Conservation (phyloP, 345 rosid genomes). For the Viola odorata region DNA sequence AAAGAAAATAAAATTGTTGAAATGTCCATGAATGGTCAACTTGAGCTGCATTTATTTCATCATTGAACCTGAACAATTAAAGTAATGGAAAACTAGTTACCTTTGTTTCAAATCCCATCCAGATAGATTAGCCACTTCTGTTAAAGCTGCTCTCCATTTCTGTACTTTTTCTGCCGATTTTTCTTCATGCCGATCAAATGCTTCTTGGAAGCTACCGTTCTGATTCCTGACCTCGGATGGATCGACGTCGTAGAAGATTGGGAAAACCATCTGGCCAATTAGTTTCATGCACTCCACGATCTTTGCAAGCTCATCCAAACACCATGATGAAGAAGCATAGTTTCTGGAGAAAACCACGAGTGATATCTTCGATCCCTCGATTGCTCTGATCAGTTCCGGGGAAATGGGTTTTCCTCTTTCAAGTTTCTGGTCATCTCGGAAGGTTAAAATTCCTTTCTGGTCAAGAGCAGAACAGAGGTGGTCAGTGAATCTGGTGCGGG, state of each 20-base stretch:
- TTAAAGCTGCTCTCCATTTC: slow-evolving; percentile 4
- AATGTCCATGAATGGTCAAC: no score
- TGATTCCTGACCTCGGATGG: slow-evolving; percentile 6
- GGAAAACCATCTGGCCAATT: neutral
- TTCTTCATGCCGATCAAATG: slow-evolving; percentile 4
- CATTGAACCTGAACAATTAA: no score
- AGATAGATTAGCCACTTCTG: slow-evolving; percentile 7
- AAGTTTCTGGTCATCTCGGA: slow-evolving; percentile 2
- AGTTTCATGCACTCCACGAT: slow-evolving; percentile 5
- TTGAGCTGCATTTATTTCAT: no score
- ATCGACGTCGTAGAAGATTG: slow-evolving; percentile 9
- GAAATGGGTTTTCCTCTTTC: neutral
- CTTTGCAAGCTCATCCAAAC: slow-evolving; percentile 10
- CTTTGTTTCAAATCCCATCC: slow-evolving; percentile 8
- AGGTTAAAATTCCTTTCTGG: neutral
- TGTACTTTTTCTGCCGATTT: neutral
- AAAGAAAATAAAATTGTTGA: no score
- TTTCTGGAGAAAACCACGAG: slow-evolving; percentile 4
- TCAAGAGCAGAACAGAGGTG: slow-evolving; percentile 7
- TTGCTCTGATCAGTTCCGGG: slow-evolving; percentile 1
- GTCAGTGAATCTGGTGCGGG: neutral
- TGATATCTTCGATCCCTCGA: neutral
- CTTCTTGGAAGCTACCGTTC: slow-evolving; percentile 1
- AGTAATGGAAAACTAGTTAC: neutral
- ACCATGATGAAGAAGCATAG: slow-evolving; percentile 5